Percentiles rank a stretch among this genome's conserved stretches.
These are phyloP conservation scores for Farysia itapuensis DNA, from an alignment of 1,284 basidiomycete genomes.

Conservation along the genomic window DNA sequence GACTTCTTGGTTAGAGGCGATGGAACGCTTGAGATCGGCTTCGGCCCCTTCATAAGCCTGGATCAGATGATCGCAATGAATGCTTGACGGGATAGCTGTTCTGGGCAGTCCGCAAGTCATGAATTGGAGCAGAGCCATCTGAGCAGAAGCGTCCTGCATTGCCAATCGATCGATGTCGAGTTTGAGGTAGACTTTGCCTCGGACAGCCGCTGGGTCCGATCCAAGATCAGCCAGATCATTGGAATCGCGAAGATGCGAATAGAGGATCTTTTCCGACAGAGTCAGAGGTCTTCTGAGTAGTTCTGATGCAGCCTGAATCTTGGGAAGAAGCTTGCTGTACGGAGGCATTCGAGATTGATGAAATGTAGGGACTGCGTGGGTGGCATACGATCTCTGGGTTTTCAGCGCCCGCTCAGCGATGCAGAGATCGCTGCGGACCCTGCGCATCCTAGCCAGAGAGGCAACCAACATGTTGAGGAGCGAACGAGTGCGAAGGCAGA, in stretches of 20 bases:
- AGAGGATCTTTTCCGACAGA: conserved; percentile 95
- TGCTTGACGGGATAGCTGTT: conserved; percentile 84
- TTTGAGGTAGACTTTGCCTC: conserved; percentile 88
- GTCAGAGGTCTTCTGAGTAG: conserved; percentile 82
- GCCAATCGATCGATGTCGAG: conserved; percentile 90
- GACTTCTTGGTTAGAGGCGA: conserved; percentile 89
- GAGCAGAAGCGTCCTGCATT: conserved; percentile 99
- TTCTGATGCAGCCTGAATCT: conserved; percentile 72
- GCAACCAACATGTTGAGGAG: conserved; percentile 19
- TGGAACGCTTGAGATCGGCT: conserved; percentile 78
- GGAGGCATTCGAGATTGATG: conserved; percentile 67
- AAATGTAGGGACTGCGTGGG: conserved; percentile 37
- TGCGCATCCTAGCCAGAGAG: conserved; percentile 29
- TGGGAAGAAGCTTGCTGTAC: conserved; percentile 75
- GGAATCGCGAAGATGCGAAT: conserved; percentile 87
- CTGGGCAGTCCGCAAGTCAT: conserved; percentile 90
- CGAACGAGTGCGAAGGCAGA: no score
- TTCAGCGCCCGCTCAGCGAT: conserved; percentile 27
- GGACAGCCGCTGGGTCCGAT: conserved; percentile 63
- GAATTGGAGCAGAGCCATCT: conserved; percentile 99
- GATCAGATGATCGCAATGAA: conserved; percentile 85
- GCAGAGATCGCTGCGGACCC: conserved; percentile 21
- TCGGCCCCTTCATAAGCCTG: conserved; percentile 72
- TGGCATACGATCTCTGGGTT: conserved; percentile 17
- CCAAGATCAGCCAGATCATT: conserved; percentile 70